Percentiles rank a stretch among this genome's conserved stretches.
These are phyloP conservation scores for Mycothermus thermophilus DNA, from an alignment of 495 filamentous ascomycete genomes.

Conservation along the genomic window DNA sequence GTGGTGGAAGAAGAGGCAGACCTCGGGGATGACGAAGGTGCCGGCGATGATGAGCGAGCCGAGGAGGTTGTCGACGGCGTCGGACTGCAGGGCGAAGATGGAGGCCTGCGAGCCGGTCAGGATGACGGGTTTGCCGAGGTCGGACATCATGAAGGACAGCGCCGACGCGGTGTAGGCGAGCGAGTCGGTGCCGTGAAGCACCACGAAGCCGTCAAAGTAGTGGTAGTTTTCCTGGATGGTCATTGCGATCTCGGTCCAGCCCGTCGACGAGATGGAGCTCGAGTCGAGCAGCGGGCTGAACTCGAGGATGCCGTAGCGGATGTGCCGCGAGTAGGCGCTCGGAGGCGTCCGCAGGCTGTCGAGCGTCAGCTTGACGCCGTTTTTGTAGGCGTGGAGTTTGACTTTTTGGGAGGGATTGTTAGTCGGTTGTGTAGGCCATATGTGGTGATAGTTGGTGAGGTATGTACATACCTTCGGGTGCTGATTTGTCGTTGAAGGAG, in stretches of 20 bases:
- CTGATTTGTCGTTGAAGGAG: constrained; percentile 76
- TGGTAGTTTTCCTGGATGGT: constrained; percentile 64
- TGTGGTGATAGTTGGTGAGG: background rate
- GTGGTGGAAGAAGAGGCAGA: constrained; percentile 92
- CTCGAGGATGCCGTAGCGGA: constrained; percentile 78
- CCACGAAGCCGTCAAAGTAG: constrained; percentile 85
- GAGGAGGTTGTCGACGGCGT: constrained; percentile 92
- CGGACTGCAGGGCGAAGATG: constrained; percentile 84
- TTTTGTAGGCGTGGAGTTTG: constrained; percentile 26
- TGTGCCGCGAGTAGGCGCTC: constrained; percentile 65
- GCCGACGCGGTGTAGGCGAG: constrained; percentile 87
- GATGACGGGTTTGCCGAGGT: constrained; percentile 84
- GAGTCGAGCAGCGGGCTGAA: constrained; percentile 82
- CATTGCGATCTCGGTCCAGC: constrained; percentile 78
- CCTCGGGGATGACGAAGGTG: constrained; percentile 92
- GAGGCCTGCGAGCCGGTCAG: constrained; percentile 85
- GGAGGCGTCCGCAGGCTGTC: constrained; percentile 63
- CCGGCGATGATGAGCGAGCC: constrained; percentile 87
- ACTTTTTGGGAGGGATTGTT: constrained; percentile 14
- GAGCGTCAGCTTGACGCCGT: constrained; percentile 25
- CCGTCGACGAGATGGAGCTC: constrained; percentile 77
- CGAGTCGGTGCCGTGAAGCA: constrained; percentile 93
- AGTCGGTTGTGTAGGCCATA: constrained; percentile 1
- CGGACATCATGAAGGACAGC: constrained; percentile 85
- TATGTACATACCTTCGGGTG: constrained; percentile 8